Evolutionary conservation across 2,329 filamentous ascomycete genomes (phyloP).

Genomic region (Aplosporella prunicola): DNA sequence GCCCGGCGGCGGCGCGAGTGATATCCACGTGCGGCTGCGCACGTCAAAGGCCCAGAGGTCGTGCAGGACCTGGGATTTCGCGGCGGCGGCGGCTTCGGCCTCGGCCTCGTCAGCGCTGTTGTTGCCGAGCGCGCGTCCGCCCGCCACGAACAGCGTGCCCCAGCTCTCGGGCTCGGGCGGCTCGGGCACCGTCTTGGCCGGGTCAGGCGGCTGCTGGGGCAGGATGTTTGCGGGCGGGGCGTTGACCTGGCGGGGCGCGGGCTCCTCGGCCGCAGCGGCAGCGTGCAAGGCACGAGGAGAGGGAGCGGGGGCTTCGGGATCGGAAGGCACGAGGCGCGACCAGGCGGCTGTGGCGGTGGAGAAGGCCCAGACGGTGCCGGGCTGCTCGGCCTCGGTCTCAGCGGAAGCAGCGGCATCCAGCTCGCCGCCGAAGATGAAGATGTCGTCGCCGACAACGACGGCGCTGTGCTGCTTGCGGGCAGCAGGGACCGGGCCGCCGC

Average conservation of each 20-base stretch:
- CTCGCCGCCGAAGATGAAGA: slow-evolving; percentile 38
- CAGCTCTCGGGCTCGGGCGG: slow-evolving; percentile 31
- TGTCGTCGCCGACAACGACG: slow-evolving; percentile 33
- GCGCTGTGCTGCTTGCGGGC: slow-evolving; percentile 34
- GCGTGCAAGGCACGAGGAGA: slow-evolving; percentile 28
- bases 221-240: slow-evolving; percentile 4
- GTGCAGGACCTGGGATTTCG: slow-evolving; percentile 20
- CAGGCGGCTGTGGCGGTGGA: slow-evolving; percentile 32
- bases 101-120: slow-evolving; percentile 12
- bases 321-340: slow-evolving; percentile 27
- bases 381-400: slow-evolving; percentile 21
- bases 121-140: slow-evolving; percentile 33
- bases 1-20: slow-evolving; percentile 38
- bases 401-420: slow-evolving; percentile 28
- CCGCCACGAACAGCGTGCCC: slow-evolving; percentile 44
- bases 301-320: slow-evolving; percentile 15
- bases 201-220: slow-evolving; percentile 34
- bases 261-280: slow-evolving; percentile 30
- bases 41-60: slow-evolving; percentile 47
- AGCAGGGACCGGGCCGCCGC: slow-evolving; percentile 27
- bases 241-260: slow-evolving; percentile 22
- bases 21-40: slow-evolving; percentile 39
- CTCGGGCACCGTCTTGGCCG: slow-evolving; percentile 32
- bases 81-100: no score
- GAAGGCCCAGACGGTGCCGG: slow-evolving; percentile 37